Evolutionary conservation across 2,329 filamentous ascomycete genomes (phyloP).

Genomic region (Huntiella abstrusa): DNA sequence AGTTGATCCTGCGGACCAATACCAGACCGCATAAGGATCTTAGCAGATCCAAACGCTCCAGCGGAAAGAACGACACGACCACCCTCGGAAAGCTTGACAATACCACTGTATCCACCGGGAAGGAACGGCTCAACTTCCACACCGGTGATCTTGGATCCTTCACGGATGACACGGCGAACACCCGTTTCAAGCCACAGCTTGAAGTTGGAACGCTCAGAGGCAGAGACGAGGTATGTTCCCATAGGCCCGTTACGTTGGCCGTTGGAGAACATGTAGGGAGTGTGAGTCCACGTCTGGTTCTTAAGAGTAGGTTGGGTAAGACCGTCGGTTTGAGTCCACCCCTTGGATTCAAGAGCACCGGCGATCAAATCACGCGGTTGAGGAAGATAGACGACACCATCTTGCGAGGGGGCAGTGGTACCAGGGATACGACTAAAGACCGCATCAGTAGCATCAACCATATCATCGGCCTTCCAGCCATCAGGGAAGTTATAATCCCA

Average conservation of each 20-base stretch:
- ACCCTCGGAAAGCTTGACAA: slow-evolving; percentile 39
- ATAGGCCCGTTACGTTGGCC: slow-evolving; percentile 52
- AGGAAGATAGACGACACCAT: slow-evolving; percentile 48
- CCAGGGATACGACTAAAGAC: slow-evolving; percentile 55
- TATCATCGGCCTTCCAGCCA: slow-evolving; percentile 50
- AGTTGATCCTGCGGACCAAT: slow-evolving; percentile 47
- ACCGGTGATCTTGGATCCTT: slow-evolving; percentile 42
- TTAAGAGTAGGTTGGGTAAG: slow-evolving; percentile 42
- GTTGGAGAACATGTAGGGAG: slow-evolving; percentile 46
- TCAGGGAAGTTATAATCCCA: slow-evolving; percentile 55
- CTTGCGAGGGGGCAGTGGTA: slow-evolving; percentile 44
- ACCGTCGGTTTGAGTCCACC: slow-evolving; percentile 40
- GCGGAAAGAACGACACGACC: slow-evolving; percentile 51
- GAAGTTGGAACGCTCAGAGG: slow-evolving; percentile 43
- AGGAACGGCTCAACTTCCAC: slow-evolving; percentile 43
- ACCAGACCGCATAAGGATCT: slow-evolving; percentile 47
- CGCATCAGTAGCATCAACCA: slow-evolving; percentile 37
- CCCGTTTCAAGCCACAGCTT: slow-evolving; percentile 45
- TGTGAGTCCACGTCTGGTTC: slow-evolving; percentile 44
- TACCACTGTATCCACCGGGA: slow-evolving; percentile 34
- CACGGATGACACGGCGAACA: slow-evolving; percentile 47
- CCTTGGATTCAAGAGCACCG: slow-evolving; percentile 35
- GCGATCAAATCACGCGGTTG: slow-evolving; percentile 45
- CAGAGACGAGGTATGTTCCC: slow-evolving; percentile 49
- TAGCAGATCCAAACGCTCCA: slow-evolving; percentile 50